A percentile compares a stretch with the other conserved stretches of the same genome.
phyloP scores from a whole-genome alignment of 108 stramenopile genomes.

The Discostella stelligeroides region DNA sequence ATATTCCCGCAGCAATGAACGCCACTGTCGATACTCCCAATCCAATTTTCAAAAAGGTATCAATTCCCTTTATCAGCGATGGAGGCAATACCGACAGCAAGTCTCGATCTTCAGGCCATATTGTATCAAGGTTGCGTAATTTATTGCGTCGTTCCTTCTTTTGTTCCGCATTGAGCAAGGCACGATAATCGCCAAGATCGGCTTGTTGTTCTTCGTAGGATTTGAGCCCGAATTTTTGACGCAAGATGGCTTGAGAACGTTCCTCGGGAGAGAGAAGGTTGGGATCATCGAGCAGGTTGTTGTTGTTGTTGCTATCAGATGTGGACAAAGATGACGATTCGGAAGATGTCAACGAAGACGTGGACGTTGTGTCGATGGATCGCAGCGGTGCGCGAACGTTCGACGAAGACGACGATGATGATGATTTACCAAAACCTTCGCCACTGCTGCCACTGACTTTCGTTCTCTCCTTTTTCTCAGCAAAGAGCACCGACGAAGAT shows the following conservation, averaged over 20 bases:
- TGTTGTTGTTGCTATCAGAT: too few relatives aligned
- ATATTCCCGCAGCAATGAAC: constrained; percentile 73
- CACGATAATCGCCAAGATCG: constrained; percentile 29
- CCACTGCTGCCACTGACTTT: background rate
- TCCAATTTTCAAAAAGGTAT: constrained; percentile 75
- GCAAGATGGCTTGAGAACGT: constrained; percentile 59
- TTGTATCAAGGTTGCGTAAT: constrained; percentile 53
- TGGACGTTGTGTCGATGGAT: constrained; percentile 3
- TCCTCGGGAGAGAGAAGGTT: constrained; percentile 56
- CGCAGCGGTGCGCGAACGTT: background rate
- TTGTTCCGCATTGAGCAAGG: constrained; percentile 4
- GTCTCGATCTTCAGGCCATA: constrained; percentile 75
- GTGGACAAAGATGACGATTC: too few relatives aligned
- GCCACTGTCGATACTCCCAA: constrained; percentile 55
- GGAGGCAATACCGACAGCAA: constrained; percentile 68
- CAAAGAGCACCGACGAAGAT: background rate
- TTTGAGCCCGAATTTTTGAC: constrained; percentile 72
- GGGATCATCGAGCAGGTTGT: background rate
- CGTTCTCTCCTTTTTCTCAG: constrained; percentile 7
- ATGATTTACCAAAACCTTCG: constrained; percentile 10
- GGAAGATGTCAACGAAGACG: background rate
- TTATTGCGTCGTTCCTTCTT: constrained; percentile 43
- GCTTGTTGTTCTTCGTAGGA: constrained; percentile 77
- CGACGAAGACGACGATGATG: background rate
- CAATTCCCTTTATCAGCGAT: constrained; percentile 62